Evolutionary conservation across 2,329 filamentous ascomycete species (phyloP), one percentile per base, ranked within the genome.

Genomic region (Ceratocystis albifundus): DNA sequence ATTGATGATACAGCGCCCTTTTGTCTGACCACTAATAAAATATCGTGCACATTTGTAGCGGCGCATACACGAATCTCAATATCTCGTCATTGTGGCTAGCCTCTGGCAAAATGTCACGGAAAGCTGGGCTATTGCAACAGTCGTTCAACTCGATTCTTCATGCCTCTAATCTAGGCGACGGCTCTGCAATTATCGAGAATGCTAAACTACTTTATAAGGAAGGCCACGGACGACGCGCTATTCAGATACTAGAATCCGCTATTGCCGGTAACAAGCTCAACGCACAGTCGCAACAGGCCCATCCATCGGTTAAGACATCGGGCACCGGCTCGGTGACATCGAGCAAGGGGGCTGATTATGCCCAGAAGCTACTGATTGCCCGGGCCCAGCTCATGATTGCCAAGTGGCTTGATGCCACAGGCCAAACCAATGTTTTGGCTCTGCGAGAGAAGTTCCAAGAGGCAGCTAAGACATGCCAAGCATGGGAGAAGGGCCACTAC

Each of bases 401-500:
- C 12, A 97, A 96, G 74, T 99, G 95, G 95, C 86, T 96, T 32
- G 95, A 97, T 73, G 87, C 83, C 66, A 89, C 93, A n/a, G 94
- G 94, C 4, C 93, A 97, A 74, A 96, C 91, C 1, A 89, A 96
- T 72, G 89, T 90, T 3, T 82, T 85, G 57, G 85, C 89, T 3
- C 82, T 97, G 69, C 85, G 90, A 59, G 82, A 86, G 65, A 89
- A 90, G 72, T 99, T 96, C 71, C 87, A 91, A 69, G 84, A 88
- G 70, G 92, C 92, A 0, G 84, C 88, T n/a, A 86, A 83, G 72
- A 85, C 84, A 0, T 79, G 80, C 71, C 77, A 80, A 4, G 84
- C 84, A 64, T 99, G 93, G 92, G 94, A 99, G 74, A 97, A 96
- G 75, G 92, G 90, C 0, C 93, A 97, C 73, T 99, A 97, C 74